Evolutionary conservation across 805 yeast genomes (phyloP), one percentile per base, ranked within the genome.

Genomic region (Suhomyces sp.): DNA sequence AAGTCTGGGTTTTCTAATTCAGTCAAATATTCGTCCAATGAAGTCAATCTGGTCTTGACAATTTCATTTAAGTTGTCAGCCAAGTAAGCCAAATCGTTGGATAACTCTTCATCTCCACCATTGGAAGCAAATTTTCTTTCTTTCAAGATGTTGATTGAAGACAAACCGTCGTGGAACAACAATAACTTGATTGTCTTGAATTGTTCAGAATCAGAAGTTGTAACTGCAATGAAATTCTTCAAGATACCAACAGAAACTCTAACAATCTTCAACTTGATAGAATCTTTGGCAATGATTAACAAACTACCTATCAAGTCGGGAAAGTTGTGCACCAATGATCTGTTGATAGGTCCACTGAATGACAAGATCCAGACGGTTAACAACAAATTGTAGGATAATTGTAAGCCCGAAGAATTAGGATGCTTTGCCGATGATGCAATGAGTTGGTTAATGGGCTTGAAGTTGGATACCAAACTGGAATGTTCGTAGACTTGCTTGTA

Each of bases 231-330:
- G 32, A 83, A 68, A 52, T 84, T 84, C 50, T 77, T 64, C 45
- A 90, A 66, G 25, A 83, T 77, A 1, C 95, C 81, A 18, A 88
- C 71, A n/a, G 93, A 73, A 28, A 93, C 69, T 55, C 98, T 75
- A 20, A 88, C 84, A 36, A 93, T 79, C 67, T 93, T 93, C 63
- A 90, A 95, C 68, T 93, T 93, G 47, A 91, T 85, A 2, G 96
- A 86, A 39, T 79, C 77, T 54, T 83, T 85, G 19, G 88, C 77
- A 31, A 86, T 70, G 25, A 62, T 60, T 42, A 76, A 70, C 63
- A 73, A 71, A 58, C 53, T 68, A 31, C 67, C 80, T 36, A 75
- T 74, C 53, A 74, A 62, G 42, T 65, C 76, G n/a, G 68, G 77
- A 63, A 65, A 86, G 46, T 63, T 72, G 50, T 63, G 64, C 40